These are phyloP conservation scores for Schwanniomyces vanrijiae DNA, from an alignment of 805 yeast species.

Conservation along the genomic window DNA sequence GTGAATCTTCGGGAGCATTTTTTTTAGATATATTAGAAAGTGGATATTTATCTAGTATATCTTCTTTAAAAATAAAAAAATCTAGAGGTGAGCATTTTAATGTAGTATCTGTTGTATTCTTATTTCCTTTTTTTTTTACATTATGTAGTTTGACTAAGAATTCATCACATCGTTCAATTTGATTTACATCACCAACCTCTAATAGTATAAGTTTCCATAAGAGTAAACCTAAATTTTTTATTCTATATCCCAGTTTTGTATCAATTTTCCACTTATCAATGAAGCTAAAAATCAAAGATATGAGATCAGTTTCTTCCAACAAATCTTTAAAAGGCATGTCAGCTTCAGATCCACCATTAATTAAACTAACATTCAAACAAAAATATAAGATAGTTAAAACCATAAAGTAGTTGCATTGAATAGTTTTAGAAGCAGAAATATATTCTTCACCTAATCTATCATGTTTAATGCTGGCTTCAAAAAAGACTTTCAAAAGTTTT, in stretches of 20 bases:
- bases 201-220: conserved; percentile 54
- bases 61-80: conserved; percentile 77
- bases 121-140: conserved; percentile 22
- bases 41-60: conserved; percentile 74
- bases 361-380: conserved; percentile 16
- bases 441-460: background rate
- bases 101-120: conserved; percentile 20
- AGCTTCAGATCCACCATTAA: background rate
- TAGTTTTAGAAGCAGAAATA: background rate
- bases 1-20: conserved; percentile 14
- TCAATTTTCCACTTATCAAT: conserved; percentile 71
- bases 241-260: conserved; percentile 37
- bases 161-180: conserved; percentile 43
- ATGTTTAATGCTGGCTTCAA: background rate
- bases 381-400: conserved; percentile 37
- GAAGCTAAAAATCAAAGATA: conserved; percentile 45
- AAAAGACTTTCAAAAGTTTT: background rate
- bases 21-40: conserved; percentile 45
- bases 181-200: conserved; percentile 59
- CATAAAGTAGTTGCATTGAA: conserved; percentile 21
- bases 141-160: conserved; percentile 46
- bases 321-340: background rate
- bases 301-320: conserved; percentile 35
- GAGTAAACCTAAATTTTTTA: conserved; percentile 56
- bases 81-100: conserved; percentile 77